Conservation (phyloP, 306 rosid genomes). For the Dalbergia oliveri region DNA sequence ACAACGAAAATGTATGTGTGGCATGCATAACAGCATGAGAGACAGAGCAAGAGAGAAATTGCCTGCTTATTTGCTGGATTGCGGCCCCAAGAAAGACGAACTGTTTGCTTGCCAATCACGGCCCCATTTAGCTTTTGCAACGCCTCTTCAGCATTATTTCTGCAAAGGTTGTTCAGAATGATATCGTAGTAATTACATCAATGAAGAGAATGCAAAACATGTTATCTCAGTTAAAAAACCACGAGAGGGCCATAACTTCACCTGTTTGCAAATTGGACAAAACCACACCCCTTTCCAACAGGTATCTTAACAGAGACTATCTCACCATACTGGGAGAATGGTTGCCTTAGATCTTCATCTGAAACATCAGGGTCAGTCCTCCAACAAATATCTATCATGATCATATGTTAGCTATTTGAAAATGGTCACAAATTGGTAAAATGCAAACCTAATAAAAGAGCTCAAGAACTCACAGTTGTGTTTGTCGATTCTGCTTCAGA, state of each 20-base stretch:
- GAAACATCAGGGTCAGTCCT: slow-evolving; percentile 94
- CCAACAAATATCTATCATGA: slow-evolving; percentile 90
- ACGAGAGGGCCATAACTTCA: slow-evolving; percentile 36
- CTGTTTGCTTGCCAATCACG: slow-evolving; percentile 86
- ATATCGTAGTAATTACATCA: slow-evolving; percentile 24
- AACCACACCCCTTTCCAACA: slow-evolving; percentile 96
- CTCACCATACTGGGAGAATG: slow-evolving; percentile 90
- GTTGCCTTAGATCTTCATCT: slow-evolving; percentile 95
- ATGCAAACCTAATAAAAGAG: slow-evolving; percentile 11
- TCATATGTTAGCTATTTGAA: slow-evolving; percentile 45
- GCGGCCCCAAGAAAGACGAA: slow-evolving; percentile 99
- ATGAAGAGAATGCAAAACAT: slow-evolving; percentile 24
- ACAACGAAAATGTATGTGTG: neutral
- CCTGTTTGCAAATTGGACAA: slow-evolving; percentile 96
- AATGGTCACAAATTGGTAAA: slow-evolving; percentile 17
- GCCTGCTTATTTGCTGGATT: slow-evolving; percentile 99
- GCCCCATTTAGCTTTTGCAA: slow-evolving; percentile 88
- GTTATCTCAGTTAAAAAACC: slow-evolving; percentile 2
- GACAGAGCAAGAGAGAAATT: slow-evolving; percentile 31
- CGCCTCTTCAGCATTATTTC: slow-evolving; percentile 97
- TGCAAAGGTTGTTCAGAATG: slow-evolving; percentile 52
- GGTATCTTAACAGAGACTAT: slow-evolving; percentile 97
- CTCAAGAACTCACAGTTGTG: slow-evolving; percentile 79
- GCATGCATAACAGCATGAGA: neutral
- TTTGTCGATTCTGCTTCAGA: slow-evolving; percentile 86